phyloP scores from a whole-genome alignment of 179 eudicot species.

The Silene vulgaris region DNA sequence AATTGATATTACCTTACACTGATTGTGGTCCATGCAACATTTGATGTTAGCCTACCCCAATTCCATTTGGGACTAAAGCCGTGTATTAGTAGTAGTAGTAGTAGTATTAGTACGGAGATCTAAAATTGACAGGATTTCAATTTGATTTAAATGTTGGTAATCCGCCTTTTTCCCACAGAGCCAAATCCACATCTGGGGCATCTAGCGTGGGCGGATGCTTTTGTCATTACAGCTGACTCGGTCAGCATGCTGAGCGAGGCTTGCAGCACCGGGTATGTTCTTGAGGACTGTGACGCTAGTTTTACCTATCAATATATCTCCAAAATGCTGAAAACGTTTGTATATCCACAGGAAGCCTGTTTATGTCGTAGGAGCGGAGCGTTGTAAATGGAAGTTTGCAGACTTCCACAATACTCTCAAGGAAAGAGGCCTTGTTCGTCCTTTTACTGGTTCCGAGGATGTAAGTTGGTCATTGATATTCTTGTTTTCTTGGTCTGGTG shows the following conservation, averaged over 20 bases:
- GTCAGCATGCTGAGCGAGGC: constrained; percentile 96
- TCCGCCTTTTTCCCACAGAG: constrained; percentile 29
- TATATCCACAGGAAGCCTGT: constrained; percentile 74
- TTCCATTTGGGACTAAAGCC: too few species aligned
- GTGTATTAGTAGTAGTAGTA: too few species aligned
- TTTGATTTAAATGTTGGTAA: constrained; percentile 6
- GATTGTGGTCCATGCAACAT: not conserved
- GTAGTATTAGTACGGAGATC: not conserved
- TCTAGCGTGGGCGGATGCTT: constrained; percentile 97
- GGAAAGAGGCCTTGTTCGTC: constrained; percentile 81
- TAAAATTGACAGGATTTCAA: constrained; percentile 3
- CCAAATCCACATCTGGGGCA: constrained; percentile 97
- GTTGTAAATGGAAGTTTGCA: constrained; percentile 82
- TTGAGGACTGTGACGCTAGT: not conserved
- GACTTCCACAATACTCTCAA: constrained; percentile 71
- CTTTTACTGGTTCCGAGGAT: constrained; percentile 88
- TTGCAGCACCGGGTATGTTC: constrained; percentile 89
- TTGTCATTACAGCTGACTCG: constrained; percentile 86
- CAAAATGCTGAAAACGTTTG: constrained; percentile 3
- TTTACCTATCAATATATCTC: not conserved
- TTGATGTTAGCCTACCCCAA: not conserved
- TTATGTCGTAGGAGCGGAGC: constrained; percentile 83
- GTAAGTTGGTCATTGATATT: constrained; percentile 41
- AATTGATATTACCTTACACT: not conserved
- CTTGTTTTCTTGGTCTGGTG: too few species aligned